A percentile compares a stretch with the other conserved stretches of the same genome.
Evolutionary conservation across 2,329 filamentous ascomycete species (phyloP).

Genomic region (Arthrobotrys sphaeroides): DNA sequence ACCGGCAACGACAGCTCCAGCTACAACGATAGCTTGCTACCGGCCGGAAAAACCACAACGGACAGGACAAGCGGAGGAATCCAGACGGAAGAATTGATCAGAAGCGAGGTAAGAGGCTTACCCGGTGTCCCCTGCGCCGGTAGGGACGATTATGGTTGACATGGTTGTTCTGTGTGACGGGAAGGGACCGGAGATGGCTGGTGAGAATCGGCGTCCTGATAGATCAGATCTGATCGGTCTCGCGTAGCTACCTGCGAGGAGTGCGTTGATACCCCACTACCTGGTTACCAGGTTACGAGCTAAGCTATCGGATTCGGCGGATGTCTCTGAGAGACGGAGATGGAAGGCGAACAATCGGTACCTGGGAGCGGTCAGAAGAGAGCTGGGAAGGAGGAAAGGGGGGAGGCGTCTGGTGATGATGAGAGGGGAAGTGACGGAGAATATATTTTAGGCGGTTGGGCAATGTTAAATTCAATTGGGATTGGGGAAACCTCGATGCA

Average conservation of each 20-base stretch:
- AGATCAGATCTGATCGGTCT: neutral
- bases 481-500: constrained; percentile 19
- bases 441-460: constrained; percentile 51
- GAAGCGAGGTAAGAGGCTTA: constrained; percentile 25
- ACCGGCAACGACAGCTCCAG: neutral
- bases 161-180: constrained; percentile 36
- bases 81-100: neutral
- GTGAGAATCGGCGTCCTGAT: constrained; percentile 1
- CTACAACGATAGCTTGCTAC: neutral
- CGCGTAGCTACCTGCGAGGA: constrained; percentile 29
- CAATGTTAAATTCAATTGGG: constrained; percentile 4
- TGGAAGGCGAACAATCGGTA: constrained; percentile 22
- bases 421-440: constrained; percentile 35
- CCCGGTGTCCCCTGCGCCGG: constrained; percentile 26
- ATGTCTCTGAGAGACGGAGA: neutral
- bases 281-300: constrained; percentile 2
- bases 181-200: neutral
- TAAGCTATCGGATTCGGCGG: constrained; percentile 7
- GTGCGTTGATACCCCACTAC: constrained; percentile 53
- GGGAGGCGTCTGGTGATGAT: neutral
- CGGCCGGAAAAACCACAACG: constrained; percentile 22
- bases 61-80: neutral
- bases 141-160: constrained; percentile 17
- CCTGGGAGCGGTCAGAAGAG: constrained; percentile 22
- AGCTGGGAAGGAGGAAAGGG: constrained; percentile 2